A percentile compares a stretch with the other conserved stretches of the same genome.
phyloP scores from a whole-genome alignment of 2,329 filamentous ascomycete species.

The Trichoderma breve region DNA sequence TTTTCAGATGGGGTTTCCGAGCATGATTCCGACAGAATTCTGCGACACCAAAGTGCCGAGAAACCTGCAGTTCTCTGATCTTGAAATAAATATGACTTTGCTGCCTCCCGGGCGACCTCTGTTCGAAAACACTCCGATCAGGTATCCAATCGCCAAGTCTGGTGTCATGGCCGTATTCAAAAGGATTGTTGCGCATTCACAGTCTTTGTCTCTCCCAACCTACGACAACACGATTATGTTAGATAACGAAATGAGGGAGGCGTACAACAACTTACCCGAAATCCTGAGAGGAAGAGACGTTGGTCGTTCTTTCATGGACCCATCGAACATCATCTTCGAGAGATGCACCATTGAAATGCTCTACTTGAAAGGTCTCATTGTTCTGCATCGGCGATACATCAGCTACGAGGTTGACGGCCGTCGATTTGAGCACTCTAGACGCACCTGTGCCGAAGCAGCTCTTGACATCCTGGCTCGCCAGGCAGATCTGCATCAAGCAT shows the following conservation, averaged over 20 bases:
- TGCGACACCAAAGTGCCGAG: conserved; percentile 13
- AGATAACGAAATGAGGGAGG: not conserved
- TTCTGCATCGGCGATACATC: conserved; percentile 1
- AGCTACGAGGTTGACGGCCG: not conserved
- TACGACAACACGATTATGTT: not conserved
- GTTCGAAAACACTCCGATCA: not conserved
- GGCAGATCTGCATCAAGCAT: conserved; percentile 1
- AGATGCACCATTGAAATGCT: not conserved
- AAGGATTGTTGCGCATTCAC: conserved; percentile 4
- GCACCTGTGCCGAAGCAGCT: not conserved
- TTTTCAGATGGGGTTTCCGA: conserved; percentile 4
- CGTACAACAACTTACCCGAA: not conserved
- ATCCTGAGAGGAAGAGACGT: not conserved
- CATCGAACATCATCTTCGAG: not conserved
- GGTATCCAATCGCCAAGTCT: conserved; percentile 3
- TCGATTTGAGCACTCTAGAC: not conserved
- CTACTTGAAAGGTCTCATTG: not conserved
- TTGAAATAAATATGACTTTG: not conserved
- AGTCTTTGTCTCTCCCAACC: not conserved
- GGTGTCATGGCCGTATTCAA: conserved; percentile 7
- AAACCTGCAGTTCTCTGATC: conserved; percentile 1
- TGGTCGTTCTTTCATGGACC: not conserved
- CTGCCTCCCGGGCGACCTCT: not conserved
- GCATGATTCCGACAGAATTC: conserved; percentile 11
- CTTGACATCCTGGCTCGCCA: conserved; percentile 4